Conservation (phyloP, 2,329 filamentous ascomycete species). For the Penicillium sp. region DNA sequence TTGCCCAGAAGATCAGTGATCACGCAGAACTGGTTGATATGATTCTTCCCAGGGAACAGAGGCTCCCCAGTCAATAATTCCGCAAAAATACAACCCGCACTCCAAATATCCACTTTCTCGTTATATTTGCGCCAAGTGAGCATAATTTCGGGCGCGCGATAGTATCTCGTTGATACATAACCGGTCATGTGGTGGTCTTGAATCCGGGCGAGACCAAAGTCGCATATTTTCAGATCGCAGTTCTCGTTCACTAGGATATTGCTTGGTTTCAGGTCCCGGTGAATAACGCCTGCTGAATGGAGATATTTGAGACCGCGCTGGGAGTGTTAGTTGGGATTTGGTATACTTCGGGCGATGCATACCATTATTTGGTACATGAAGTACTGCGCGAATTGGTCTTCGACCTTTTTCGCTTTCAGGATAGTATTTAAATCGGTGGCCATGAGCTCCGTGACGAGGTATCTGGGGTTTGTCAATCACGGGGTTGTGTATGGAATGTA, state of each 20-base stretch:
- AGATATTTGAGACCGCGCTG: constrained; percentile 98
- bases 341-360: not conserved
- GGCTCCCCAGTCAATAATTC: constrained; percentile 99
- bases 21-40: constrained; percentile 99
- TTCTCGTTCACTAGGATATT: constrained; percentile 99
- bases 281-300: constrained; percentile 95
- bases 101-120: constrained; percentile 98
- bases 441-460: constrained; percentile 96
- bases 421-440: constrained; percentile 94
- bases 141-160: constrained; percentile 98
- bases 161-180: constrained; percentile 98
- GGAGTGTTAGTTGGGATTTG: constrained; percentile 8
- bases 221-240: constrained; percentile 98
- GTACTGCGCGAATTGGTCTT: constrained; percentile 99
- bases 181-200: constrained; percentile 99
- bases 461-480: constrained; percentile 56
- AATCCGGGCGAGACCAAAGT: constrained; percentile 94
- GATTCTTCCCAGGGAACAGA: constrained; percentile 95
- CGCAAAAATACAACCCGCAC: constrained; percentile 96
- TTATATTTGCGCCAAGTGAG: constrained; percentile 99
- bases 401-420: constrained; percentile 87
- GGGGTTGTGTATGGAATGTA: not conserved
- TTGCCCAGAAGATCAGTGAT: constrained; percentile 97
- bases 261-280: constrained; percentile 95
- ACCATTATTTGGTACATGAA: constrained; percentile 99